Evolutionary conservation across 768 basidiomycete species (phyloP).

Genomic region (Tylopilus vinaceipallidus): DNA sequence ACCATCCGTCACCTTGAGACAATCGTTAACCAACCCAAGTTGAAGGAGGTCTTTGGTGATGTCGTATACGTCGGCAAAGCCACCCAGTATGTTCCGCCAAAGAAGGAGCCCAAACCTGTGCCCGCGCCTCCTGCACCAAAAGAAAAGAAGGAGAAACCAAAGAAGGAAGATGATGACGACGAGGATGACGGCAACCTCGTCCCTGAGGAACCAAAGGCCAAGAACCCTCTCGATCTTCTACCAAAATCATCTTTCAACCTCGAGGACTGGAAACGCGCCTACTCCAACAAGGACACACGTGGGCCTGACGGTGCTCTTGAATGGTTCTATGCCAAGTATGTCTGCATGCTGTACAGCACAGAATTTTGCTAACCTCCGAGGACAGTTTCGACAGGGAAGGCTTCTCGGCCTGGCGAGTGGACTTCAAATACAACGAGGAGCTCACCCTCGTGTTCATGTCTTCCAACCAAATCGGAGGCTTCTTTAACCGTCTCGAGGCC

Average conservation of each 20-base stretch:
- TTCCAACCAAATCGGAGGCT: conserved; percentile 88
- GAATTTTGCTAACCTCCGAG: conserved; percentile 6
- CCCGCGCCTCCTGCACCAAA: conserved; percentile 40
- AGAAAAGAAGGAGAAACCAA: conserved; percentile 66
- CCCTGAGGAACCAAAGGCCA: conserved; percentile 81
- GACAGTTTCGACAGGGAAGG: conserved; percentile 82
- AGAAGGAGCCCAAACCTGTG: conserved; percentile 58
- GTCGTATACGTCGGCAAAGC: conserved; percentile 66
- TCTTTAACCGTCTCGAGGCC: conserved; percentile 97
- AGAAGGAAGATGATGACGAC: conserved; percentile 52
- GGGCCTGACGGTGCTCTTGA: conserved; percentile 79
- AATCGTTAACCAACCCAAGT: conserved; percentile 75
- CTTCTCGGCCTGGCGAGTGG: conserved; percentile 87
- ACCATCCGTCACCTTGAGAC: conserved; percentile 85
- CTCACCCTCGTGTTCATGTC: conserved; percentile 94
- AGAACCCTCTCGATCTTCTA: conserved; percentile 92
- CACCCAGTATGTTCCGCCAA: conserved; percentile 65
- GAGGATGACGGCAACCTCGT: conserved; percentile 77
- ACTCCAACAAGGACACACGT: conserved; percentile 97
- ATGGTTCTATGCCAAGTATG: conserved; percentile 96
- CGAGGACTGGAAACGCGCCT: conserved; percentile 96
- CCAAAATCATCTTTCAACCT: conserved; percentile 87
- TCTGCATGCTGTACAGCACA: background rate
- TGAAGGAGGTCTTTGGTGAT: conserved; percentile 66
- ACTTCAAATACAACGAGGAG: conserved; percentile 97